Evolutionary conservation across 2,329 filamentous ascomycete species (phyloP), one percentile per base, ranked within the genome.

Genomic region (Exophiala aquamarina): DNA sequence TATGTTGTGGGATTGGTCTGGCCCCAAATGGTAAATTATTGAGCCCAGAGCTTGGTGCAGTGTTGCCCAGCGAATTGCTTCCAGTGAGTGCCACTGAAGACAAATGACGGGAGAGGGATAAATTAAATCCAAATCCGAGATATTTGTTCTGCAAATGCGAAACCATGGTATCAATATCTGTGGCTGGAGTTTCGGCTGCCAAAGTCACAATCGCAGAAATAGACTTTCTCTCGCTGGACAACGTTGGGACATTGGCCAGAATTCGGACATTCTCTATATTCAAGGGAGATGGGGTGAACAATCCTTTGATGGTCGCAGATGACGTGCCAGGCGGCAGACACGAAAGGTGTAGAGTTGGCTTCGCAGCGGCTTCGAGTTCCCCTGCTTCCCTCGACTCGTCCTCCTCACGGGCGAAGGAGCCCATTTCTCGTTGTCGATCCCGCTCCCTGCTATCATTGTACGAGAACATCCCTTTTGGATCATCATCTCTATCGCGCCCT

Each of bases 121-220:
- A 74, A 65, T 91, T 86, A 70, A 86, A 89, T 4, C 91, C 91
- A 63, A 82, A 89, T 13, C 91, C 91, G 13, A 95, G 72, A 63
- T 96, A 95, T 56, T 79, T 82, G 55, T 93, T 90, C 62, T 94
- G 88, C 23, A 95, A 70, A 3, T 79, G 70, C 62, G 83, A 92
- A 42, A 95, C 87, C 1, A 84, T 80, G 3, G 81, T 77, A 61
- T 96, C 90, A 44, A 96, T 91, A 47, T 94, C 88, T 18, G 84
- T 86, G 1, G 86, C 86, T 0, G 89, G 81, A 0, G 89, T 93
- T 55, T 93, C 88, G 48, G 86, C 83, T 1, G 86, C 83, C 21
- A 95, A 70, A 0, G 86, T 90, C 36, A 93, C 86, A 58, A 95
- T 89, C 3, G 89, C 89, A 13, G 87, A 78, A 26, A 82, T 77